Percentiles rank a stretch among this genome's conserved stretches.
Conservation (phyloP, 2,329 filamentous ascomycete genomes). For the Metarhizium robertsii region DNA sequence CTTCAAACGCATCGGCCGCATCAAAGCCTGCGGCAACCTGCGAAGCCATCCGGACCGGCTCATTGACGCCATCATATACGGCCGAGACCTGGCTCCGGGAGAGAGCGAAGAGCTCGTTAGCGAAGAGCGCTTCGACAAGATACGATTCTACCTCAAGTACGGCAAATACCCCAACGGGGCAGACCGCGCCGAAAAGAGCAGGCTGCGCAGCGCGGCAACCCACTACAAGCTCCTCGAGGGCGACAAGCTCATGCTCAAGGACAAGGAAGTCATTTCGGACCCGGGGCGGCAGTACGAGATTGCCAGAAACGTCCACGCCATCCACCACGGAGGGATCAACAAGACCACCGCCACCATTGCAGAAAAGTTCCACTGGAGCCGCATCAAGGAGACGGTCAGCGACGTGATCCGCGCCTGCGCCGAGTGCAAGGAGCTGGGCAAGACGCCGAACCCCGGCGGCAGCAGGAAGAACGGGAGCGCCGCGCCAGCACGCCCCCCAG, state of each 20-base stretch:
- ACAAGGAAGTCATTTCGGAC: constrained; percentile 93
- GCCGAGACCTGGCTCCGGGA: constrained; percentile 46
- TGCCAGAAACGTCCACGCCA: constrained; percentile 64
- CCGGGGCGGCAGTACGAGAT: constrained; percentile 86
- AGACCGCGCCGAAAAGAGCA: constrained; percentile 90
- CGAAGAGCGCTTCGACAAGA: constrained; percentile 98
- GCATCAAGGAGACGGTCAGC: constrained; percentile 95
- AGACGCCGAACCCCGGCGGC: constrained; percentile 32
- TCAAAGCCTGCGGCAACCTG: constrained; percentile 62
- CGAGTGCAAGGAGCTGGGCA: constrained; percentile 76
- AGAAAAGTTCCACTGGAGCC: constrained; percentile 92
- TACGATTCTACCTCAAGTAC: constrained; percentile 92
- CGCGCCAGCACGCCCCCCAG: neutral
- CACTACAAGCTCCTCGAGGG: constrained; percentile 79
- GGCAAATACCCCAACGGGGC: constrained; percentile 88
- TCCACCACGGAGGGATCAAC: constrained; percentile 86
- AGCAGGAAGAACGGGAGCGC: constrained; percentile 11
- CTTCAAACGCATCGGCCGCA: constrained; percentile 83
- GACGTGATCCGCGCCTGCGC: constrained; percentile 87
- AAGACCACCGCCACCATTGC: constrained; percentile 94
- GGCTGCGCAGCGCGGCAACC: constrained; percentile 83
- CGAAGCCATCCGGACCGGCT: constrained; percentile 59
- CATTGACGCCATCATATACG: constrained; percentile 71
- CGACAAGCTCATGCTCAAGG: constrained; percentile 90
- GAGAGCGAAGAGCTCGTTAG: constrained; percentile 77